Conservation (phyloP, 495 filamentous ascomycete genomes). For the Lepidopterella palustris region DNA sequence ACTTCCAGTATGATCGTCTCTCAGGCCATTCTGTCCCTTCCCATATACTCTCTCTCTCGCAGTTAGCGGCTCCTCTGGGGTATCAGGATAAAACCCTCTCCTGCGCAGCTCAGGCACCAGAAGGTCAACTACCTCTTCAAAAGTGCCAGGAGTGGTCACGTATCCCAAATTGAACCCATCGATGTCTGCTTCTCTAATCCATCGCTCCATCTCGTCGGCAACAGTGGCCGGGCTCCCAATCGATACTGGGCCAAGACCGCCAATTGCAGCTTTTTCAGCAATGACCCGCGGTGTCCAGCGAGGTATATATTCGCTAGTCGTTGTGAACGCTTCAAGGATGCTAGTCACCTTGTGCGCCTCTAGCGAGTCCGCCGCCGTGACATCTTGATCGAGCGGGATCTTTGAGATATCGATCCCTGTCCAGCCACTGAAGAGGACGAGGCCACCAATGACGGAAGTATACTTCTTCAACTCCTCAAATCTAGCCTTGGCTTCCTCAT, state of each 20-base stretch:
- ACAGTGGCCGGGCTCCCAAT: slow-evolving; percentile 17
- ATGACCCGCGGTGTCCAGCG: slow-evolving; percentile 21
- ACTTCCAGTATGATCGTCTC: slow-evolving; percentile 50
- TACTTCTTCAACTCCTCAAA: slow-evolving; percentile 47
- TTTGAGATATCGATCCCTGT: slow-evolving; percentile 57
- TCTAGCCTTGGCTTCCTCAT: slow-evolving; percentile 52
- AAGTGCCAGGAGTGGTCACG: slow-evolving; percentile 20
- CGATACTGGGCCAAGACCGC: slow-evolving; percentile 18
- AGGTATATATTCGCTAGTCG: slow-evolving; percentile 7
- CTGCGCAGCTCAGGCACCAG: slow-evolving; percentile 17
- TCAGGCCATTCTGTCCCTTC: slow-evolving; percentile 47
- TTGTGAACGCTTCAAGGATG: slow-evolving; percentile 46
- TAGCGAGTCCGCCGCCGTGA: slow-evolving; percentile 45
- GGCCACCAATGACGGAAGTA: slow-evolving; percentile 48
- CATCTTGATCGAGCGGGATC: slow-evolving; percentile 51
- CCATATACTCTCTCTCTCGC: slow-evolving; percentile 57
- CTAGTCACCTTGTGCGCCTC: slow-evolving; percentile 50
- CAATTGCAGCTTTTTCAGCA: slow-evolving; percentile 17
- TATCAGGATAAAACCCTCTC: slow-evolving; percentile 22
- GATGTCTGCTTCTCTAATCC: slow-evolving; percentile 27
- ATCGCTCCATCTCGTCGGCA: slow-evolving; percentile 24
- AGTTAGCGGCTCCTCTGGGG: slow-evolving; percentile 43
- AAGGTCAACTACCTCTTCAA: slow-evolving; percentile 26
- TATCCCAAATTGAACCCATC: slow-evolving; percentile 29
- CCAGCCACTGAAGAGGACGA: slow-evolving; percentile 57